Evolutionary conservation across 2,329 filamentous ascomycete species (phyloP).

Genomic region (Cladorrhinum sp.): DNA sequence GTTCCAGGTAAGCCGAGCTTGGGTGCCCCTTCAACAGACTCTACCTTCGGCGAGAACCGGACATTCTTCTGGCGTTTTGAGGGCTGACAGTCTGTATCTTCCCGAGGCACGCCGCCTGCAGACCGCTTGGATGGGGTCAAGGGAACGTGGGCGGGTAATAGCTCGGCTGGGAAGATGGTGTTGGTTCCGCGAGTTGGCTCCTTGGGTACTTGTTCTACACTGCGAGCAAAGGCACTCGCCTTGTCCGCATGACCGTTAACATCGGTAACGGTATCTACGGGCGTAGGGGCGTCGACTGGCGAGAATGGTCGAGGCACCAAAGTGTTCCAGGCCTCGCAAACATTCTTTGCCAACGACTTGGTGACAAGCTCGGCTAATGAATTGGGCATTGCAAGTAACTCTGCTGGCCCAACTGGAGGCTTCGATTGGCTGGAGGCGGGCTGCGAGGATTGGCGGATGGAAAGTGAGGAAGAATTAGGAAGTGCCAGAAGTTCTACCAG

Average conservation of each 20-base stretch:
- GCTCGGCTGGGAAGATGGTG: slow-evolving; percentile 6
- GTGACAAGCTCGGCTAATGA: slow-evolving; percentile 18
- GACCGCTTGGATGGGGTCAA: slow-evolving; percentile 4
- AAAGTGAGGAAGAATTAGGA: slow-evolving; percentile 49
- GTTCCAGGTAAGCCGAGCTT: background rate
- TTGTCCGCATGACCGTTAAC: slow-evolving; percentile 8
- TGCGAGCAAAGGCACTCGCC: slow-evolving; percentile 23
- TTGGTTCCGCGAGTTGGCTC: background rate
- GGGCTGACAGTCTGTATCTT: slow-evolving; percentile 14
- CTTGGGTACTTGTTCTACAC: background rate
- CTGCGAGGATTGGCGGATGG: background rate
- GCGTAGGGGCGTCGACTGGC: background rate
- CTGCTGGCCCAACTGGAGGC: slow-evolving; percentile 23
- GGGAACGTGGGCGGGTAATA: slow-evolving; percentile 10
- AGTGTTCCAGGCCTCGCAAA: background rate
- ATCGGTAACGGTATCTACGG: slow-evolving; percentile 20
- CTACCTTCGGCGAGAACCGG: slow-evolving; percentile 65
- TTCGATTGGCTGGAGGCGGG: slow-evolving; percentile 1
- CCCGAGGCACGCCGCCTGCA: background rate
- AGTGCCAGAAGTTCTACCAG: slow-evolving; percentile 36
- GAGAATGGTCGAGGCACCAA: background rate
- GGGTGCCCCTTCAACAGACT: slow-evolving; percentile 39
- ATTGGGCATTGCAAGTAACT: slow-evolving; percentile 24
- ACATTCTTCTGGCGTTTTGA: slow-evolving; percentile 60
- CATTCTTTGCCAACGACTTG: background rate